Evolutionary conservation across 1,139 yeast species (phyloP), one percentile per base, ranked within the genome.

Genomic region (Kluyveromyces sp.): DNA sequence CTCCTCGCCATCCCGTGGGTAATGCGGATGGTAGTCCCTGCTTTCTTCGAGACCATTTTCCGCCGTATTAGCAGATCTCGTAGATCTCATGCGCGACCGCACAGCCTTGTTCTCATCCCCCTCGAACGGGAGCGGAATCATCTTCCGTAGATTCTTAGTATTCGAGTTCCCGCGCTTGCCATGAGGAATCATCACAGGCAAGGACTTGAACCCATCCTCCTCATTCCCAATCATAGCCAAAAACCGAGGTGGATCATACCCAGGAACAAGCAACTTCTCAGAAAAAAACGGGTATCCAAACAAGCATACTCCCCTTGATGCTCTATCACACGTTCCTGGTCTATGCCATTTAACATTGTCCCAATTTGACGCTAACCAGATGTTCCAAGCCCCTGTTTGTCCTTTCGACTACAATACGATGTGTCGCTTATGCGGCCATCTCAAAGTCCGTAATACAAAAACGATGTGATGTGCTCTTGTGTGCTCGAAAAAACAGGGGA

Each of bases 271-370:
- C 21, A 74, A 65, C 50, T 66, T 70, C 45, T 72, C 64, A 3
- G 78, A 71, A 52, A 73, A 79, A 15, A 77, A 55, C 0, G 82
- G 80, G 30, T 75, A 69, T 1, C 83, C 84, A 54, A 78, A 72
- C 3, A 77, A 41, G 43, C 71, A 74, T 48, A 74, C 46, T 0
- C 83, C 84, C 26, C 84, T 63, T 79, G 79, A 56, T 77, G 76
- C 53, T 78, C 82, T 3, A 77, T 62, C 2, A 78, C 40, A 10
- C 31, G 25, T 21, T 42, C 44, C 33, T 34, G 46, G 15, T 15
- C 39, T 31, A 36, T n/a, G 38, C 26, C 32, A 30, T 30, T 30
- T 15, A 15, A 15, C 21, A 15, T 15, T 15, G 21, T 15, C 21
- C 21, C 21, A 15, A 15, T 15, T 15, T 15, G 21, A 15, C 21